Base-by-base conservation (phyloP, 352 stramenopile genomes). In the Phytophthora ohioensis region DNA sequence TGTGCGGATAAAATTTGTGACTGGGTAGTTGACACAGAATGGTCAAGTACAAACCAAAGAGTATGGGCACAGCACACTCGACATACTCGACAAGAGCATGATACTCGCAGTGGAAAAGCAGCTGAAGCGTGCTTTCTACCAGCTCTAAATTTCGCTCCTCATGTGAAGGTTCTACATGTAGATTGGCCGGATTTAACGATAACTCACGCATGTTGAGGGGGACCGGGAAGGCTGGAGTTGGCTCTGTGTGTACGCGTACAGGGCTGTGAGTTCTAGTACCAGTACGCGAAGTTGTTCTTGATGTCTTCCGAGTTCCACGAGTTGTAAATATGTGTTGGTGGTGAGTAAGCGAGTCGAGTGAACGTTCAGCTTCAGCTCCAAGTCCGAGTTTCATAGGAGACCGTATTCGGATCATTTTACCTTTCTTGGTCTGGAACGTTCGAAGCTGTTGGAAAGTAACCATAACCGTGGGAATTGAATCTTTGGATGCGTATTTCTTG, bases 31-130 rank as follows among this genome's bases (percentile, higher is more conserved):
- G 47, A 9, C 27, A 66, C 1, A 80, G n/a, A n/a, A 75, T 57
- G 0, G 51, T 27, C 4, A 70, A 32, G 36, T 80, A 76, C 2
- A 67, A 10, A 0, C 46, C 30, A 34, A 72, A 80, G 17, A 80
- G 48, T 5, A 63, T 56, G 5, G 73, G 73, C 1, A 80, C 57
- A 5, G 59, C 49, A 42, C 56, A 75, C 41, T 78, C 69, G 43
- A 80, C 62, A 21, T 75, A 80, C 43, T 73, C 56, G 4, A 71
- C 51, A 0, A 78, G 51, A 12, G 64, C 45, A 5, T 64, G 59
- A 47, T 73, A 80, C 35, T 80, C 73, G 34, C 45, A 62, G n/a
- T 65, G 59, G 27, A 80, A 80, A 9, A 80, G 56, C 11, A 80
- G 31, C 8, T 65, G 10, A 3, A 72, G 65, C 8, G 51, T 58